Evolutionary conservation across 2,329 filamentous ascomycete species (phyloP).

Genomic region (Ophiostoma ulmi): DNA sequence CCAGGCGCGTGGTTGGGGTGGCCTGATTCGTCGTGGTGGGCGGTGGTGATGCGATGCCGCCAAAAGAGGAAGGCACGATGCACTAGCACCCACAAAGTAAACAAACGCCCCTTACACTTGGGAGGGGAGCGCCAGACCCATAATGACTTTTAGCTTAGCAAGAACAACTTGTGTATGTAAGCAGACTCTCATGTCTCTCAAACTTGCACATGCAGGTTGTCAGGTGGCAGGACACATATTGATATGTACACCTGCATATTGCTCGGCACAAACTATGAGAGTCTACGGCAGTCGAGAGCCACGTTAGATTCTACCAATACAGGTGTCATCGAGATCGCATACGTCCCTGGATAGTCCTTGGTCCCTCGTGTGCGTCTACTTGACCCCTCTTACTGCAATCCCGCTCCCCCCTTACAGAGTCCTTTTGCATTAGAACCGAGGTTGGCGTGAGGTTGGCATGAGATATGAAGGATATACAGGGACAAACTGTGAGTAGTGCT

Average conservation of each 20-base stretch:
- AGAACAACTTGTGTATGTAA: not conserved
- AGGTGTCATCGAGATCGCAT: not conserved
- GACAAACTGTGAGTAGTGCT: not conserved
- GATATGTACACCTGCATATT: not conserved
- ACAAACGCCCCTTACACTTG: not conserved
- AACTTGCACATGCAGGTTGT: not conserved
- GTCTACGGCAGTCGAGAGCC: not conserved
- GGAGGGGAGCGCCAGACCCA: not conserved
- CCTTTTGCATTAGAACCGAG: not conserved
- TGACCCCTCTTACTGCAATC: not conserved
- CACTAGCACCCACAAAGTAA: slow-evolving; percentile 1
- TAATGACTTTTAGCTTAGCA: not conserved
- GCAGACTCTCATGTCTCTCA: not conserved
- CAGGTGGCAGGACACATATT: not conserved
- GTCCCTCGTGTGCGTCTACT: not conserved
- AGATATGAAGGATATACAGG: not conserved
- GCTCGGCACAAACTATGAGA: not conserved
- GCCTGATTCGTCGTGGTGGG: slow-evolving; percentile 2
- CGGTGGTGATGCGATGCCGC: not conserved
- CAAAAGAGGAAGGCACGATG: slow-evolving; percentile 12
- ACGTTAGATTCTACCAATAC: not conserved
- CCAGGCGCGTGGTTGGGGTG: not conserved
- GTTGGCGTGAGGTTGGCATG: not conserved
- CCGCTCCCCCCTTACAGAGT: not conserved
- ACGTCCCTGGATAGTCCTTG: not conserved